A percentile compares a stretch with the other conserved stretches of the same genome.
Evolutionary conservation across 345 rosid species (phyloP).

Genomic region (Pistacia integerrima): DNA sequence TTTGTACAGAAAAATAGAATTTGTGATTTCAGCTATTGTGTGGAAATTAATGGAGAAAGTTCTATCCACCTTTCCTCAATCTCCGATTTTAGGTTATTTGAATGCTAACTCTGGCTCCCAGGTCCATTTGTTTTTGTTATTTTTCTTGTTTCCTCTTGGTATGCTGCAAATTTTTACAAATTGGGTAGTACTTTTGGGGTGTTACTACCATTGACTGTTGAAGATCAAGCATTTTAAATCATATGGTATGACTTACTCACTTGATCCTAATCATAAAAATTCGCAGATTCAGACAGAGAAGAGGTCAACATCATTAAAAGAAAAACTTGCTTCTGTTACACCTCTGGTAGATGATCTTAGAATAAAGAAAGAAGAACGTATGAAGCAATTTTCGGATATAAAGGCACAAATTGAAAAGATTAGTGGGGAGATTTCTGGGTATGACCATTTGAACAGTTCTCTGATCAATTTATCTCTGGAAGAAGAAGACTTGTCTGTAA

Average conservation of each 20-base stretch:
- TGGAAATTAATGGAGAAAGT: background rate
- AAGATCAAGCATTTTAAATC: background rate
- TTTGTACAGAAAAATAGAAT: background rate
- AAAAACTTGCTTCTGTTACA: constrained; percentile 71
- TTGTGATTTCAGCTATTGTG: background rate
- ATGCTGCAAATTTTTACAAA: background rate
- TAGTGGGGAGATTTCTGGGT: constrained; percentile 79
- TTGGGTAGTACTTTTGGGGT: background rate
- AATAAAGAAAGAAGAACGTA: constrained; percentile 74
- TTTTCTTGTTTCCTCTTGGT: background rate
- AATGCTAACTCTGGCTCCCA: background rate
- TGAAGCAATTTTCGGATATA: constrained; percentile 73
- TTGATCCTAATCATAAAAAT: constrained; percentile 4
- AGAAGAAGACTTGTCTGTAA: constrained; percentile 79
- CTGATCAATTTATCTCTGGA: constrained; percentile 48
- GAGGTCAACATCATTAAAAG: constrained; percentile 62
- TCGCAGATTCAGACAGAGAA: constrained; percentile 60
- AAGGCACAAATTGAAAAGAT: constrained; percentile 82
- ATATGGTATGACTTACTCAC: background rate
- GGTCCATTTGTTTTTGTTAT: constrained; percentile 5
- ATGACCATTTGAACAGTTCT: constrained; percentile 40
- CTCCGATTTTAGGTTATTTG: background rate
- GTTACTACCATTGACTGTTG: background rate
- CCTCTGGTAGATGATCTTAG: constrained; percentile 82
- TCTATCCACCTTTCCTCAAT: no score